Percentiles rank a stretch among this genome's conserved stretches.
Evolutionary conservation across 192 early-diverging fungal genomes (phyloP).

Genomic region (Coemansia sp.): DNA sequence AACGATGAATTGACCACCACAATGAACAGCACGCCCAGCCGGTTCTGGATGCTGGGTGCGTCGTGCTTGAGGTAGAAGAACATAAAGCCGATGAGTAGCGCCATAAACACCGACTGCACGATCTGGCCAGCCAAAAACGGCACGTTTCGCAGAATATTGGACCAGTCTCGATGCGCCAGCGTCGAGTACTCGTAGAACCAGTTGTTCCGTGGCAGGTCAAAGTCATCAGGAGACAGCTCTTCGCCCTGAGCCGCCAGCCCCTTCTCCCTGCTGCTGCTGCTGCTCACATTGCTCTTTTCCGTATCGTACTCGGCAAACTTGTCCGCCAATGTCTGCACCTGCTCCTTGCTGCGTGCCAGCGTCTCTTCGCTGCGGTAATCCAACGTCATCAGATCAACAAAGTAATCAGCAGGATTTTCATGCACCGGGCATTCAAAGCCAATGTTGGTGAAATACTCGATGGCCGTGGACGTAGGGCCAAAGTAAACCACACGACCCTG

Average conservation of each 20-base stretch:
- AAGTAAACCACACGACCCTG: conserved; percentile 63
- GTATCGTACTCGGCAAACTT: conserved; percentile 15
- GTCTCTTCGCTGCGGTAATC: conserved; percentile 53
- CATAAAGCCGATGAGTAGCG: conserved; percentile 60
- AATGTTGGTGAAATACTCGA: conserved; percentile 51
- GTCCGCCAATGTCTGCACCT: conserved; percentile 43
- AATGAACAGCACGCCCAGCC: conserved; percentile 50
- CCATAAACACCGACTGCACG: conserved; percentile 43
- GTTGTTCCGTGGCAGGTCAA: conserved; percentile 48
- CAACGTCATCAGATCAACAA: conserved; percentile 63
- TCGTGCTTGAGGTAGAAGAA: conserved; percentile 53
- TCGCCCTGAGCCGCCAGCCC: conserved; percentile 1
- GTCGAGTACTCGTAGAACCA: conserved; percentile 56
- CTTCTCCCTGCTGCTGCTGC: conserved; percentile 4
- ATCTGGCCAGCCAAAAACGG: conserved; percentile 35
- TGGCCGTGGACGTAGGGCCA: conserved; percentile 50
- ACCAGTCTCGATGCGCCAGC: conserved; percentile 54
- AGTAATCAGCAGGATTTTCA: conserved; percentile 73
- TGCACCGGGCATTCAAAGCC: conserved; percentile 65
- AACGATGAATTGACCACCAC: conserved; percentile 57
- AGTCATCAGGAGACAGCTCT: conserved; percentile 9
- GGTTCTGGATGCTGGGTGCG: conserved; percentile 48
- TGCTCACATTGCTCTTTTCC: background rate
- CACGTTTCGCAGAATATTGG: conserved; percentile 44
- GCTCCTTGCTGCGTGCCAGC: conserved; percentile 33